Evolutionary conservation across 441 rosid species (phyloP), one percentile per base, ranked within the genome.

Genomic region (Arabidopsis hybrid): DNA sequence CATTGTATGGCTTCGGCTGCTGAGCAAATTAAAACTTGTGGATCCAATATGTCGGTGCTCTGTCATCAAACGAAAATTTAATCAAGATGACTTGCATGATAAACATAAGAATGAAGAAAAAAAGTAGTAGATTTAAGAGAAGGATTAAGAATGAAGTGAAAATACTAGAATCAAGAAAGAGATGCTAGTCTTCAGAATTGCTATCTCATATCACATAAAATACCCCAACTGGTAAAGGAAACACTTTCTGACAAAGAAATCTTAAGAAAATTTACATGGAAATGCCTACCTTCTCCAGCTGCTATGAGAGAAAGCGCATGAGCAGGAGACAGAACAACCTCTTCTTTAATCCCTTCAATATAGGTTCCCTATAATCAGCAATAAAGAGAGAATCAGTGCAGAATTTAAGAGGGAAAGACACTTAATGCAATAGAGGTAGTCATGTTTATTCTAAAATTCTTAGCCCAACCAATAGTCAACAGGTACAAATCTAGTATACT

Each of bases 11-110:
- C 99, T 93, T 77, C 99, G 85, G 91, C 99, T 96, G 88, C 99
- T 96, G 62, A 86, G 96, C 81, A 96, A 76, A 85, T 96, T 96
- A 82, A 96, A 96, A 76, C 84, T 90, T 75, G 98, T 96, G 63
- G 99, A 93, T 36, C 99, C 98, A 79, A 96, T 97, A 74, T 96
- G 99, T 66, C 99, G 88, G 81, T 96, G 99, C 84, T 96, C 98
- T 93, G 88, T 21, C 26, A 21, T 76, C 50, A 71, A 64, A 71
- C 55, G 60, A 75, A 21, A 21, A 21, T 21, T 21, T 21, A 81
- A 51, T 75, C 60, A 82, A 46, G 43, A 68, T 62, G 61, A 34
- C 72, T 61, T 46, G 62, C 57, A 69, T 55, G 67, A 16, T 60
- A 64, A 18, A 60, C 49, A 55, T 42, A 69, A 43, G 26, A 57